phyloP scores from a whole-genome alignment of 257 asterid genomes.

The Verbascum thapsus region DNA sequence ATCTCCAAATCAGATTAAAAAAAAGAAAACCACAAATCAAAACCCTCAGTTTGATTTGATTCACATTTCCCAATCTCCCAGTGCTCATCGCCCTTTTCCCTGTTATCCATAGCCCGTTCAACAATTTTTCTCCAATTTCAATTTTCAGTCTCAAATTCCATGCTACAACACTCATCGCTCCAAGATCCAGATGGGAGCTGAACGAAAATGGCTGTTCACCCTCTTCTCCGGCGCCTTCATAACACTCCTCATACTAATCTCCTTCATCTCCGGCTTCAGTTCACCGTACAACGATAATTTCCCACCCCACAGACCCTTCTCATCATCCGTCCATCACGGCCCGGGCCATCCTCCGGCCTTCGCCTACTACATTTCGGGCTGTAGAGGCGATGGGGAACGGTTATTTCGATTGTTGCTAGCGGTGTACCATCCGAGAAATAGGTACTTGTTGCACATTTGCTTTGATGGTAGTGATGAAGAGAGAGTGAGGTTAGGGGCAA shows the following conservation, averaged over 20 bases:
- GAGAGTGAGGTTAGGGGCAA: conserved; percentile 63
- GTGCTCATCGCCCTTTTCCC: conserved; percentile 10
- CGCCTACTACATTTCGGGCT: conserved; percentile 87
- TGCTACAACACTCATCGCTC: conserved; percentile 9
- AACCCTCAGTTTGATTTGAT: conserved; percentile 23
- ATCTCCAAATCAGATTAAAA: conserved; percentile 10
- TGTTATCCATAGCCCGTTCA: background rate
- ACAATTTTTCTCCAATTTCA: background rate
- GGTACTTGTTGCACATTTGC: conserved; percentile 84
- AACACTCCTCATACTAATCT: conserved; percentile 69
- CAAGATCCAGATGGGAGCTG: conserved; percentile 70
- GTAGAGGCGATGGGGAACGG: conserved; percentile 72
- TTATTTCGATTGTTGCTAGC: conserved; percentile 81
- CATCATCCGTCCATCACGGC: conserved; percentile 62
- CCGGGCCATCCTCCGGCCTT: conserved; percentile 84
- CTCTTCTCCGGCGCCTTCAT: conserved; percentile 86
- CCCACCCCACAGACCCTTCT: conserved; percentile 59
- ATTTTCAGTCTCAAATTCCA: conserved; percentile 30
- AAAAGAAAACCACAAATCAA: conserved; percentile 5
- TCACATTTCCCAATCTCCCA: conserved; percentile 22
- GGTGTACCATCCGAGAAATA: conserved; percentile 95
- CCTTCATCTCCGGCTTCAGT: conserved; percentile 78
- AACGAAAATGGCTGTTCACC: conserved; percentile 90
- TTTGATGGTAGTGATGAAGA: conserved; percentile 73
- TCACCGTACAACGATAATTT: conserved; percentile 70